Evolutionary conservation across 768 basidiomycete species (phyloP), one percentile per base, ranked within the genome.

Genomic region (Lactarius pseudohatsudake): DNA sequence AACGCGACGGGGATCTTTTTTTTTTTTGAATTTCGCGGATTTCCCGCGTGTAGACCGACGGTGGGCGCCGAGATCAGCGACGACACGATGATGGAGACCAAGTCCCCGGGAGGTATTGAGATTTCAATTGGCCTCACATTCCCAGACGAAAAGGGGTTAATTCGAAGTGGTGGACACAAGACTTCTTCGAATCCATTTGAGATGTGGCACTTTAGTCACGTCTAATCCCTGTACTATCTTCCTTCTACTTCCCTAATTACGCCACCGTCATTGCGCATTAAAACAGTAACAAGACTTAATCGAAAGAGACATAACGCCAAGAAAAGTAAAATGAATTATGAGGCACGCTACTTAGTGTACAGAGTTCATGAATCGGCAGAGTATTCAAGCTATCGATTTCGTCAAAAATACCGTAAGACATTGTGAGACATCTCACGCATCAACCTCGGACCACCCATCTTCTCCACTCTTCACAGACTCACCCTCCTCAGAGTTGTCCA

Each of bases 401-500:
- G 28, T 28, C 28, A 34, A 40, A n/a, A n/a, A n/a, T 20, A 32
- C 22, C 9, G n/a, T 30, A 28, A 34, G n/a, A 53, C 16, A 0
- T 26, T 13, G n/a, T 8, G 0, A 50, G 0, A 16, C 40, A 30
- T 36, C 26, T 64, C 36, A 67, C 0, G 57, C 62, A 43, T 67
- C 50, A 11, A 64, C 53, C 30, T 67, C 62, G 10, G 66, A 60
- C 66, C 66, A 67, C 20, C 50, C 66, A 9, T 67, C 66, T 2
- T 63, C 62, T 11, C 30, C 66, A 4, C 50, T 38, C 58, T n/a
- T 64, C 53, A 20, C 41, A 7, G 58, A 67, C 32, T n/a, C 62
- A 20, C 58, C 62, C 54, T 56, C 66, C n/a, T 54, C 59, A 22
- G 66, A 59, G 9, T 38, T 18, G 11, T 59, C 57, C 26, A 60